A percentile compares a stretch with the other conserved stretches of the same genome.
phyloP scores from a whole-genome alignment of 139 green algal genomes.

The Chlamydomonas eustigma region DNA sequence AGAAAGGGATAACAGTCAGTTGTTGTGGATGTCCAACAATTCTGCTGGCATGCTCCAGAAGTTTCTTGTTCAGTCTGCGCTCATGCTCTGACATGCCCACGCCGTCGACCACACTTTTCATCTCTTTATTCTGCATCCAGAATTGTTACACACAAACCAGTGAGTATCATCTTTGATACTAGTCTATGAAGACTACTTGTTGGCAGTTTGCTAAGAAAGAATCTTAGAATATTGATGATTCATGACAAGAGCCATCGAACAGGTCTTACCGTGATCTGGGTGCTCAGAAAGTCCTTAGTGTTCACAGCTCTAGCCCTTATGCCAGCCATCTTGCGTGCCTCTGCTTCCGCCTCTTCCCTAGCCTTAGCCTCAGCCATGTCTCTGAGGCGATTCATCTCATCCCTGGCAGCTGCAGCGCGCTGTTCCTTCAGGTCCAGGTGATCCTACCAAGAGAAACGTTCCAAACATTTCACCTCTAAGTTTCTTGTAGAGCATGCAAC shows the following conservation, averaged over 20 bases:
- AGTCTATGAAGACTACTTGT: too few species aligned
- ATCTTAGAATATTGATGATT: too few species aligned
- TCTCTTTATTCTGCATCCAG: constrained; percentile 1
- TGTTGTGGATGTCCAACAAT: constrained; percentile 3
- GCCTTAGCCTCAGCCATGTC: background rate
- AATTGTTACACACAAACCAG: too few species aligned
- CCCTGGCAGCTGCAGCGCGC: background rate
- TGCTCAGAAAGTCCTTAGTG: background rate
- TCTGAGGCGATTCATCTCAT: background rate
- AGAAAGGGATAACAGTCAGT: background rate
- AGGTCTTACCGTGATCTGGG: background rate
- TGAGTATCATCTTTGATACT: too few species aligned
- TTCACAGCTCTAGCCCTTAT: background rate
- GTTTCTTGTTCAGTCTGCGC: constrained; percentile 9
- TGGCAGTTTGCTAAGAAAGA: too few species aligned
- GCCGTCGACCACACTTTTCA: background rate
- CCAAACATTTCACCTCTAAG: too few species aligned
- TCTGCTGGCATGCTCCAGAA: constrained; percentile 5
- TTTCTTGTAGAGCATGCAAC: too few species aligned
- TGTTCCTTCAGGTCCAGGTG: constrained; percentile 4
- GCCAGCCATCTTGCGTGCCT: constrained; percentile 17
- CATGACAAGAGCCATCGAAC: too few species aligned
- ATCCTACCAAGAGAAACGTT: too few species aligned
- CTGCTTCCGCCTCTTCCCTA: constrained; percentile 6
- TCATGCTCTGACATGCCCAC: constrained; percentile 5